A percentile compares a stretch with the other conserved stretches of the same genome.
These are phyloP conservation scores for Solanum medicagineum DNA, from an alignment of 257 asterid genomes.

Conservation along the genomic window DNA sequence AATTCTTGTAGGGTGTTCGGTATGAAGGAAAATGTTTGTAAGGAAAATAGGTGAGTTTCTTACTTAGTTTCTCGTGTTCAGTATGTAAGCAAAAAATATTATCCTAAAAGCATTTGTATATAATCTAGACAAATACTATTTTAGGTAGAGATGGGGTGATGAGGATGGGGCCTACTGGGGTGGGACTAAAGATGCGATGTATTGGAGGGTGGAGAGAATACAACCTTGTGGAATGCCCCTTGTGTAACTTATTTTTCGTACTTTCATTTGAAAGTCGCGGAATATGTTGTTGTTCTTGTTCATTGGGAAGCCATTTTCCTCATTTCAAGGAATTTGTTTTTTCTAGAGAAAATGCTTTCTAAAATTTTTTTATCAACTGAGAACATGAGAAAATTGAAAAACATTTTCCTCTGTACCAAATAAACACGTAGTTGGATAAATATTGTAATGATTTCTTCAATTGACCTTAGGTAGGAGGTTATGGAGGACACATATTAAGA, in stretches of 20 bases:
- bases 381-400: too few relatives aligned
- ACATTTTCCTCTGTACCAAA: too few relatives aligned
- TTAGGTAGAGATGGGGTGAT: not conserved
- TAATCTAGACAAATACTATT: not conserved
- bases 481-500: too few relatives aligned
- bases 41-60: not conserved
- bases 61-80: not conserved
- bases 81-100: not conserved
- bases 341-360: too few relatives aligned
- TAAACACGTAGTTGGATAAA: not conserved
- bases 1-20: not conserved
- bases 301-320: too few relatives aligned
- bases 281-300: too few relatives aligned
- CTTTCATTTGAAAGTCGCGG: too few relatives aligned
- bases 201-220: not conserved
- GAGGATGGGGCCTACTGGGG: not conserved
- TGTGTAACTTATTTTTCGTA: not conserved
- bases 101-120: not conserved
- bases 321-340: too few relatives aligned
- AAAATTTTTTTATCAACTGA: too few relatives aligned
- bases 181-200: not conserved
- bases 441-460: not conserved
- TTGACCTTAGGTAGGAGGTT: too few relatives aligned
- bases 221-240: not conserved
- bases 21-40: not conserved